Evolutionary conservation across 139 green algal species (phyloP).

Genomic region (Mesotaenium endlicherianum): DNA sequence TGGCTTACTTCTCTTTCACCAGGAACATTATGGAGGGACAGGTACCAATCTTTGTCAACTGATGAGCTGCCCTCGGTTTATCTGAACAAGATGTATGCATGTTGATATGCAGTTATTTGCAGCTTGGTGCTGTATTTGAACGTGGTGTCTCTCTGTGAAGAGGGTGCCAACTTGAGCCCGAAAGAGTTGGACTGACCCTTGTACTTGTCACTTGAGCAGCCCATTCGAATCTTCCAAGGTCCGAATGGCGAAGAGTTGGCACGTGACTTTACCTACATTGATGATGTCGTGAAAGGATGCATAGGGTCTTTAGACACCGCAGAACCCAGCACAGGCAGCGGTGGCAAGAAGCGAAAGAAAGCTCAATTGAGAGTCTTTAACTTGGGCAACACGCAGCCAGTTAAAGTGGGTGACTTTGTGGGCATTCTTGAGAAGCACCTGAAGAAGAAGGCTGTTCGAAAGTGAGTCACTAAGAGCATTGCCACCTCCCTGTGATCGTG

Average conservation of each 20-base stretch:
- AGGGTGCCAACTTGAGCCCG: background rate
- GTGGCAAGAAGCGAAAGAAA: constrained; percentile 23
- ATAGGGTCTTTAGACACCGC: constrained; percentile 63
- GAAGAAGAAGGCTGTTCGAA: constrained; percentile 52
- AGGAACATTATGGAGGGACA: constrained; percentile 57
- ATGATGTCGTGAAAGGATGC: constrained; percentile 71
- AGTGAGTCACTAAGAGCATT: constrained; percentile 37
- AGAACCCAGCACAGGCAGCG: constrained; percentile 36
- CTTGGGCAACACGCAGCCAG: constrained; percentile 74
- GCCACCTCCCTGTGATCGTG: background rate
- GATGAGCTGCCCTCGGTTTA: background rate
- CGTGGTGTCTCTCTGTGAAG: background rate
- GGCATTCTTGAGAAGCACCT: constrained; percentile 64
- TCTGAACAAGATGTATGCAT: background rate
- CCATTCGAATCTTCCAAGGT: constrained; percentile 69
- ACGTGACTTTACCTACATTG: constrained; percentile 81
- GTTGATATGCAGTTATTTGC: background rate
- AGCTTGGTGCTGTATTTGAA: background rate
- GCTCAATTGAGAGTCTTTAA: constrained; percentile 66
- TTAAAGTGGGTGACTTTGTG: constrained; percentile 70
- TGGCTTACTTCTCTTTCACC: constrained; percentile 77
- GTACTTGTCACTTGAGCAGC: constrained; percentile 21
- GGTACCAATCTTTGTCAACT: constrained; percentile 20
- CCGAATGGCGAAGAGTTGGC: constrained; percentile 47
- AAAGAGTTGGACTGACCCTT: background rate